phyloP scores from a whole-genome alignment of 2,329 filamentous ascomycete genomes.

The Bipolaris zeicola region DNA sequence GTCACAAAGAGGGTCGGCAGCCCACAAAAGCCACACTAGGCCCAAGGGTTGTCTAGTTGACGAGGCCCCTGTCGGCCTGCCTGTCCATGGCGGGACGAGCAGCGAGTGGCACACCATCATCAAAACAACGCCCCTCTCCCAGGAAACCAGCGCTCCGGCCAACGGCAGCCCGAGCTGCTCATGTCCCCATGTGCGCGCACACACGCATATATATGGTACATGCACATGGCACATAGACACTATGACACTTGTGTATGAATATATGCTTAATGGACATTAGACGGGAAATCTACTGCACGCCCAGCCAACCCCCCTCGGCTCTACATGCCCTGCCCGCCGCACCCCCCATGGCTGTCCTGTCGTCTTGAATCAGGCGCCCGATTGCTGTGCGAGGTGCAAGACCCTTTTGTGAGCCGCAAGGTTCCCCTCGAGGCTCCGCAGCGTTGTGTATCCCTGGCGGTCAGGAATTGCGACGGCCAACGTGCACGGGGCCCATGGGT shows the following conservation, averaged over 20 bases:
- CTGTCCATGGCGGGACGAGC: slow-evolving; percentile 14
- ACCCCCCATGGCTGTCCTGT: neutral
- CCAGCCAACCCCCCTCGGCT: neutral
- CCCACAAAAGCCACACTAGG: slow-evolving; percentile 25
- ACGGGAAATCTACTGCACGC: neutral
- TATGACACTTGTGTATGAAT: too few relatives aligned
- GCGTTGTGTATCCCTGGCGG: slow-evolving; percentile 14
- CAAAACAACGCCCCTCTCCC: slow-evolving; percentile 26
- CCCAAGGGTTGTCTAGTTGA: slow-evolving; percentile 21
- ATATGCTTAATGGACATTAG: too few relatives aligned
- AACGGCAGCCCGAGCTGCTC: slow-evolving; percentile 5
- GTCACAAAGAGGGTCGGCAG: slow-evolving; percentile 20
- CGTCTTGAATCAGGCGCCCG: neutral
- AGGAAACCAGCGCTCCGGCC: slow-evolving; percentile 21
- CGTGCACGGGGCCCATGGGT: slow-evolving; percentile 11
- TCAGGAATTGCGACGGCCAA: slow-evolving; percentile 5
- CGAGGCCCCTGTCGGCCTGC: slow-evolving; percentile 16
- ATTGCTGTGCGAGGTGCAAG: neutral
- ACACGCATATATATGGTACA: neutral
- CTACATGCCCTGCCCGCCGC: neutral
- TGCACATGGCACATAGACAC: too few relatives aligned
- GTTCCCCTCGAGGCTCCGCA: neutral
- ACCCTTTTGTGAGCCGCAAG: neutral
- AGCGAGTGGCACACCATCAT: slow-evolving; percentile 19
- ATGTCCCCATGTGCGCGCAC: neutral